These are phyloP conservation scores for Forsythia viridissima DNA, from an alignment of 257 asterid genomes.

Conservation along the genomic window DNA sequence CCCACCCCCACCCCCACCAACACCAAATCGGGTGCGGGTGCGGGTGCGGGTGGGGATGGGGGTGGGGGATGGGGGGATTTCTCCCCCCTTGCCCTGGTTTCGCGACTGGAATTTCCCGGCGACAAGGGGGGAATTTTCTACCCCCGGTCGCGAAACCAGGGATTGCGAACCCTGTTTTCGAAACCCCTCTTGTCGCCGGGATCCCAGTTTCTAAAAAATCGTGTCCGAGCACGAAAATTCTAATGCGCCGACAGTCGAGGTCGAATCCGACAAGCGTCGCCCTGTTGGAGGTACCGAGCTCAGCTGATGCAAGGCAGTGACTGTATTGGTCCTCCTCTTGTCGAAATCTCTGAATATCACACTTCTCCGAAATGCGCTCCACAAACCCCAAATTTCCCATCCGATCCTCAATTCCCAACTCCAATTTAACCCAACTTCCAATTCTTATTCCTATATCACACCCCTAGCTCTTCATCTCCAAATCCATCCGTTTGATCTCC, in stretches of 20 bases:
- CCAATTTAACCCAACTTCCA: slow-evolving; percentile 39
- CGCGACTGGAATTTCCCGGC: too few species aligned
- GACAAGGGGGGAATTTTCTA: too few species aligned
- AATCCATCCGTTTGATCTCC: slow-evolving; percentile 56
- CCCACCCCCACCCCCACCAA: too few species aligned
- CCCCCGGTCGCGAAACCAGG: too few species aligned
- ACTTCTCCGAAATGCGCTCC: slow-evolving; percentile 58
- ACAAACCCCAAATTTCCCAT: slow-evolving; percentile 57
- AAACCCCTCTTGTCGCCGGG: too few species aligned
- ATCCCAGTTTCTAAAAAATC: too few species aligned
- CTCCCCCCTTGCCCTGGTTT: too few species aligned
- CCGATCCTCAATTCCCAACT: slow-evolving; percentile 84
- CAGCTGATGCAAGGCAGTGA: slow-evolving; percentile 94
- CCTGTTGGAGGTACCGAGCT: slow-evolving; percentile 67
- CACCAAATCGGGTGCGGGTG: too few species aligned
- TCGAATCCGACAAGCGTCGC: slow-evolving; percentile 41
- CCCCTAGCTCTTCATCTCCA: slow-evolving; percentile 52
- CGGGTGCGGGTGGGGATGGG: too few species aligned
- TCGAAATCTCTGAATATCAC: slow-evolving; percentile 46
- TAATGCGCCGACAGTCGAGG: slow-evolving; percentile 6
- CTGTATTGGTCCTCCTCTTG: slow-evolving; percentile 67
- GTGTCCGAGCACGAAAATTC: slow-evolving; percentile 14
- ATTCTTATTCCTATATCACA: slow-evolving; percentile 54
- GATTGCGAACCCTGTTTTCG: too few species aligned
- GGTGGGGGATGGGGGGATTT: too few species aligned